A percentile compares a stretch with the other conserved stretches of the same genome.
These are phyloP conservation scores for Fusarium sp. DNA, from an alignment of 2,329 filamentous ascomycete species.

Conservation along the genomic window DNA sequence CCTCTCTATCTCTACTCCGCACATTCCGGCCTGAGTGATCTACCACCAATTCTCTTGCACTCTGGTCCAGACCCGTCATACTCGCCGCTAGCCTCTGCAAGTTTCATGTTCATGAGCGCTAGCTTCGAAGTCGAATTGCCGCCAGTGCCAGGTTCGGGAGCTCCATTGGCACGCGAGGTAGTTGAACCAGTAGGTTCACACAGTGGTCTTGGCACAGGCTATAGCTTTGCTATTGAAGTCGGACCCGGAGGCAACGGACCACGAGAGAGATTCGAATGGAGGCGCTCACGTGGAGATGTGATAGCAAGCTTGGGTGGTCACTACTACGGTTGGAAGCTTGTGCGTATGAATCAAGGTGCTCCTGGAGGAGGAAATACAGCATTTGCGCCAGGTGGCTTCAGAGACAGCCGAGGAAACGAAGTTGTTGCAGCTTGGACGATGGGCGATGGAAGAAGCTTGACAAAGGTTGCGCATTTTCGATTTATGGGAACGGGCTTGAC, in stretches of 20 bases:
- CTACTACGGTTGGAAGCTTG: slow-evolving; percentile 40
- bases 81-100: slow-evolving; percentile 37
- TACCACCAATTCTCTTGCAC: slow-evolving; percentile 38
- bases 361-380: slow-evolving; percentile 19
- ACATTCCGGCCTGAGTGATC: slow-evolving; percentile 22
- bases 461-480: slow-evolving; percentile 38
- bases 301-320: slow-evolving; percentile 29
- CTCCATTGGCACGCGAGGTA: slow-evolving; percentile 20
- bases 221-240: slow-evolving; percentile 35
- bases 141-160: slow-evolving; percentile 26
- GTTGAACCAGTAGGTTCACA: slow-evolving; percentile 15
- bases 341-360: slow-evolving; percentile 29
- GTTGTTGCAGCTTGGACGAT: slow-evolving; percentile 42
- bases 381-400: slow-evolving; percentile 25
- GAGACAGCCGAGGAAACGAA: slow-evolving; percentile 36
- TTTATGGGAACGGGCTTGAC: slow-evolving; percentile 41
- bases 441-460: slow-evolving; percentile 16
- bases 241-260: slow-evolving; percentile 27
- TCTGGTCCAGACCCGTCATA: slow-evolving; percentile 34
- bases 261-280: slow-evolving; percentile 43
- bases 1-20: slow-evolving; percentile 38
- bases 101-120: slow-evolving; percentile 19
- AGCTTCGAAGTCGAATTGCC: slow-evolving; percentile 39
- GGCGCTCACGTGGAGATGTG: slow-evolving; percentile 31
- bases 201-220: slow-evolving; percentile 17